Base-by-base conservation (phyloP, 2,329 filamentous ascomycete genomes). In the Aspergillus quadricinctus region DNA sequence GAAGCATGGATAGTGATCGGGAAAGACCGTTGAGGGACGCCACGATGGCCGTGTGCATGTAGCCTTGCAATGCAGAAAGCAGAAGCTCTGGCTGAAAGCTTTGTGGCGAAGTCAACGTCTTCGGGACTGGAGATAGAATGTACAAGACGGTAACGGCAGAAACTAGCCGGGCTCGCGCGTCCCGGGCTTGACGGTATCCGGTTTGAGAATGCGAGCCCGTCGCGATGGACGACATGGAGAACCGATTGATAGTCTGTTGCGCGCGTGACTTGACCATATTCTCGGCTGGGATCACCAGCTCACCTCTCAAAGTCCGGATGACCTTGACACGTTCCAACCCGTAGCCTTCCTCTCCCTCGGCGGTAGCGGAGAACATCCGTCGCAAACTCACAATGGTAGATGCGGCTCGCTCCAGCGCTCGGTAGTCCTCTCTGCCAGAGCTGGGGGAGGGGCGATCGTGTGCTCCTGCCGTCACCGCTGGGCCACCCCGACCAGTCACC, bases 181-280 rank as follows among this genome's bases (percentile, higher is more conserved):
- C 92, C 65, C 96, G 90, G 9, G 79, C 80, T 64, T 86, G 83
- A 28, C 80, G 78, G 66, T 81, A 86, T 3, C 81, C 83, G 17
- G 74, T 71, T 6, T 72, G 67, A 27, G 76, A 69, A 4, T 69
- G 65, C n/a, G 63, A 53, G 37, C 62, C 64, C 1, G 66, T 60
- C 2, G 77, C 75, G 8, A 85, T 72, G 6, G 78, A 78, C 14
- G 83, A 87, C 74, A 96, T 83, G 28, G 88, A 88, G 71, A 97
- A 97, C 64, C 95, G 90, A 61, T 89, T 85, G 55, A 96, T 81
- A 51, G 90, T 84, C 64, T 92, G 87, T 72, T 95, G 89, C 6
- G 90, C 86, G 45, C 85, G 82, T 49, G 86, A 85, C 50, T 85
- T 81, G n/a, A 96, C 81, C 21, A 83, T 85, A 40, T 86, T 82